These are phyloP conservation scores for Fonsecaea erecta DNA, from an alignment of 2,329 filamentous ascomycete genomes.

Conservation along the genomic window DNA sequence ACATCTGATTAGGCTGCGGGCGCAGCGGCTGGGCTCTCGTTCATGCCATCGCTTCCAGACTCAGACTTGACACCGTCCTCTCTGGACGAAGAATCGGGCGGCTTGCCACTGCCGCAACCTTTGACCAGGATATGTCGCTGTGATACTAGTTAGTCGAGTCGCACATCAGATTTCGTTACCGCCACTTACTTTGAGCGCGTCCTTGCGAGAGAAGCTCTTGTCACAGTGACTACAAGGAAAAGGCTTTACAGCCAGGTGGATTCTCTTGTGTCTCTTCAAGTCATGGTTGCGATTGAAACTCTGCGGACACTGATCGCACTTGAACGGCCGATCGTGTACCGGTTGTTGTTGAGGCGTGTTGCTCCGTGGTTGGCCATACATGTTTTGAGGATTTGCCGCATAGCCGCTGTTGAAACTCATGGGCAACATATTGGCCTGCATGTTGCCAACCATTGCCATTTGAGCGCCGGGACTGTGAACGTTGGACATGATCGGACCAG, in stretches of 20 bases:
- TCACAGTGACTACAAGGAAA: conserved; percentile 91
- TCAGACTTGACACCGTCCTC: conserved; percentile 37
- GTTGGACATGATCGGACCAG: conserved; percentile 75
- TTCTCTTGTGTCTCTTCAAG: conserved; percentile 91
- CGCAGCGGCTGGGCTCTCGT: conserved; percentile 29
- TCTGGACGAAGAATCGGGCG: conserved; percentile 13
- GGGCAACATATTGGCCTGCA: conserved; percentile 61
- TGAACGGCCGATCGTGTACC: conserved; percentile 83
- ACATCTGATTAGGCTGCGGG: conserved; percentile 24
- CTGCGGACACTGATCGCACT: conserved; percentile 89
- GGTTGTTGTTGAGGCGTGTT: conserved; percentile 58
- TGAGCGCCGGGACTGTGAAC: conserved; percentile 73
- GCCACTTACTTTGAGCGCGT: conserved; percentile 84
- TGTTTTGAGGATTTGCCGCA: conserved; percentile 60
- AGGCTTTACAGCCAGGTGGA: conserved; percentile 93
- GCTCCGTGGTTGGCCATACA: conserved; percentile 63
- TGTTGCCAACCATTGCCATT: conserved; percentile 70
- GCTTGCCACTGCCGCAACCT: conserved; percentile 60
- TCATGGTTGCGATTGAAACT: conserved; percentile 97
- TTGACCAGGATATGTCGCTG: conserved; percentile 71
- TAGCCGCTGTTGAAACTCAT: conserved; percentile 64
- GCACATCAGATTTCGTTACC: background rate
- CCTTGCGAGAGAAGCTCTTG: conserved; percentile 95
- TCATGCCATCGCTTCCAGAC: conserved; percentile 33
- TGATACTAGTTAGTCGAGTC: conserved; percentile 39